phyloP scores from a whole-genome alignment of 2,329 filamentous ascomycete species.

The Xylaria sp. region DNA sequence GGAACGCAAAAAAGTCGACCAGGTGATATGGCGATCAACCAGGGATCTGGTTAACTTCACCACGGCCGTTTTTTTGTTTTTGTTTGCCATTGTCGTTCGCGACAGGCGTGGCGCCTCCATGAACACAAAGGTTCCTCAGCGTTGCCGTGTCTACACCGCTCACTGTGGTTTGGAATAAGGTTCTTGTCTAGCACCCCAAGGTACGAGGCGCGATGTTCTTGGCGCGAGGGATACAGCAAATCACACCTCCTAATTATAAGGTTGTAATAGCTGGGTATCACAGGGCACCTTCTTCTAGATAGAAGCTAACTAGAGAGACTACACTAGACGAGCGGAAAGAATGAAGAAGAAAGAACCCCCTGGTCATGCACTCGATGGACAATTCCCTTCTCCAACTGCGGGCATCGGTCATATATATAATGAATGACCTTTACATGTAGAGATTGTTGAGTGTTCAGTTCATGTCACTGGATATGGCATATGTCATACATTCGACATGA shows the following conservation, averaged over 20 bases:
- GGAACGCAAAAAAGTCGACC: constrained; percentile 30
- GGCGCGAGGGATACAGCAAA: constrained; percentile 24
- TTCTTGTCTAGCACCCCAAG: constrained; percentile 9
- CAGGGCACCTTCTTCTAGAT: background rate
- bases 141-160: constrained; percentile 5
- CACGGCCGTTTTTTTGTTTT: constrained; percentile 17
- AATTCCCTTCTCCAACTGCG: constrained; percentile 3
- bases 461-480: constrained; percentile 8
- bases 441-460: background rate
- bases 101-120: constrained; percentile 1
- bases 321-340: background rate
- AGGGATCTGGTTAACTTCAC: constrained; percentile 30
- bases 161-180: constrained; percentile 12
- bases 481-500: background rate
- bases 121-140: background rate
- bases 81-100: constrained; percentile 18
- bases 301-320: background rate
- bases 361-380: constrained; percentile 4
- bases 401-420: background rate
- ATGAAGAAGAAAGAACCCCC: constrained; percentile 1
- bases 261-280: constrained; percentile 9
- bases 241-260: constrained; percentile 3
- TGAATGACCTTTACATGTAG: background rate
- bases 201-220: constrained; percentile 11
- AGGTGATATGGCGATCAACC: constrained; percentile 32